Conservation (phyloP, 805 yeast species). For the Ogataea trehaloabstinens region DNA sequence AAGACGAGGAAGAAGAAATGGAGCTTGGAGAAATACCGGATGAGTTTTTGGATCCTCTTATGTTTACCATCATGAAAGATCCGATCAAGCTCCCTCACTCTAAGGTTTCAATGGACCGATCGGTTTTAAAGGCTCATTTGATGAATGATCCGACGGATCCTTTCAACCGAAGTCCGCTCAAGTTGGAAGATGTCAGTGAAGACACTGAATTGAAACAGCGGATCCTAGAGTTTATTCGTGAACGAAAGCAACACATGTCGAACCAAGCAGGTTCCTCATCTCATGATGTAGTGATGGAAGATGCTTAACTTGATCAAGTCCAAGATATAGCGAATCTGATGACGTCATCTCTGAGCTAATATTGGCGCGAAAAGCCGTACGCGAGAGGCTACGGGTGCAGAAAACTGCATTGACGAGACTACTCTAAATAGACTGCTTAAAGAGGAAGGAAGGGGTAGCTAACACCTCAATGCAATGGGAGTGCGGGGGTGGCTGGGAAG, state of each 20-base stretch:
- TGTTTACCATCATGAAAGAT: conserved; percentile 93
- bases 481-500: neutral
- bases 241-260: conserved; percentile 33
- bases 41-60: conserved; percentile 93
- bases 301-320: too few species aligned
- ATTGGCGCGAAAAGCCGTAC: neutral
- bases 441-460: neutral
- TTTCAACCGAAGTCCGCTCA: conserved; percentile 89
- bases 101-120: conserved; percentile 77
- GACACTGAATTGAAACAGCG: conserved; percentile 63
- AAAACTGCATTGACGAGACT: conserved; percentile 1
- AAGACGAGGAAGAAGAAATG: conserved; percentile 77
- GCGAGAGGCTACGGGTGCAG: conserved; percentile 2
- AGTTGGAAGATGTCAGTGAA: conserved; percentile 82
- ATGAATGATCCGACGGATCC: conserved; percentile 97
- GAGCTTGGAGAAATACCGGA: conserved; percentile 95
- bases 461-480: too few species aligned
- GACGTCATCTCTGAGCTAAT: neutral
- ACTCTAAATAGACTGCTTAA: neutral
- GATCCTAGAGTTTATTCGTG: conserved; percentile 56
- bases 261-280: conserved; percentile 11
- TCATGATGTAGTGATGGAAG: conserved; percentile 19
- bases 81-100: conserved; percentile 94
- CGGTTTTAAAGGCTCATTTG: conserved; percentile 90
- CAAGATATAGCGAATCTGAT: too few species aligned